Percentiles rank a stretch among this genome's conserved stretches.
Evolutionary conservation across 1,139 yeast genomes (phyloP).

Genomic region (Zygosaccharomyces sapae): DNA sequence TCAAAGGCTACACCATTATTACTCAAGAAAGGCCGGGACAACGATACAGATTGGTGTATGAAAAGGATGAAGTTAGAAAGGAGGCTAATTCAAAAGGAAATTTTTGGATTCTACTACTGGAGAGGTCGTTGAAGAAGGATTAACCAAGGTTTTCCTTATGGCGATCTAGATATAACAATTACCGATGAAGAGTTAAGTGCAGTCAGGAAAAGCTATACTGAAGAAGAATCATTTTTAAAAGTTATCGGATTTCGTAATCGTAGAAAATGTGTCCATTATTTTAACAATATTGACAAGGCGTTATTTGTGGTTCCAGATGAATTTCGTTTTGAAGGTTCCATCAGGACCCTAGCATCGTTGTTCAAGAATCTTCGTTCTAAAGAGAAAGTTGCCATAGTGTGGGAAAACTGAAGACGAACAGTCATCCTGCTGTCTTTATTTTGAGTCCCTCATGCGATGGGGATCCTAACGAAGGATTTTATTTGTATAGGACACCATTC

Average conservation of each 20-base stretch:
- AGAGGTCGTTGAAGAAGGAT: constrained; percentile 39
- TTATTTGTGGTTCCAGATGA: constrained; percentile 59
- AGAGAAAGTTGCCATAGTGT: constrained; percentile 59
- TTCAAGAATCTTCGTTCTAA: constrained; percentile 55
- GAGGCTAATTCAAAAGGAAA: constrained; percentile 51
- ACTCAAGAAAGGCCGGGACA: constrained; percentile 48
- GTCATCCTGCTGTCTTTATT: constrained; percentile 58
- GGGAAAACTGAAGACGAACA: constrained; percentile 54
- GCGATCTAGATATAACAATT: constrained; percentile 43
- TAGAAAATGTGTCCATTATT: constrained; percentile 43
- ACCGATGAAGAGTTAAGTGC: constrained; percentile 35
- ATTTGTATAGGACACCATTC: constrained; percentile 58
- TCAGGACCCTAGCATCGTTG: constrained; percentile 61
- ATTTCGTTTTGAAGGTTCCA: constrained; percentile 57
- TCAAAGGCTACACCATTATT: constrained; percentile 68
- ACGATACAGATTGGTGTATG: constrained; percentile 46
- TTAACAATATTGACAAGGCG: constrained; percentile 52
- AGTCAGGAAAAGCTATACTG: constrained; percentile 38
- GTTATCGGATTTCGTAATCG: constrained; percentile 63
- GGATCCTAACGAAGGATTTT: constrained; percentile 49
- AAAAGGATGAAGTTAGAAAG: constrained; percentile 48
- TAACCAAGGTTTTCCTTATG: constrained; percentile 43
- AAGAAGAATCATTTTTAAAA: constrained; percentile 44
- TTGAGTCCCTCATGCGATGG: constrained; percentile 49
- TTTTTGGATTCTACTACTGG: constrained; percentile 43